These are phyloP conservation scores for Spinellus fusiger DNA, from an alignment of 192 early-diverging fungal species.

Conservation along the genomic window DNA sequence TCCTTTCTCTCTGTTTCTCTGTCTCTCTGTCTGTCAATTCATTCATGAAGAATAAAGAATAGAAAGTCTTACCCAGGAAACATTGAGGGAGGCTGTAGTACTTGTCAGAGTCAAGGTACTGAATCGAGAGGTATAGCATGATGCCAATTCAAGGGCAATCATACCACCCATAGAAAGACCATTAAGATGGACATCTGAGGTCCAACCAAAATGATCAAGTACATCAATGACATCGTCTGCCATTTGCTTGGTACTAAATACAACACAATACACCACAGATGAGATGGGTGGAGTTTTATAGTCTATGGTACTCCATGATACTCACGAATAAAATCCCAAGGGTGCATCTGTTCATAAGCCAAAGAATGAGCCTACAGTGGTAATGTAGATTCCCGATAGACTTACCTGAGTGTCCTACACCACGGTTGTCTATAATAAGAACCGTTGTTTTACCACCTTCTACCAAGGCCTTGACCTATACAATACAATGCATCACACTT, in stretches of 20 bases:
- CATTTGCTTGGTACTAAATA: constrained; percentile 66
- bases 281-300: neutral
- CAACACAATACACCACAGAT: neutral
- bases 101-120: constrained; percentile 51
- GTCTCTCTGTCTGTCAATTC: neutral
- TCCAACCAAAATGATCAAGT: constrained; percentile 73
- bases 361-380: too few species aligned
- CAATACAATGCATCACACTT: too few species aligned
- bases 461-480: constrained; percentile 64
- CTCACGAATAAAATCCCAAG: constrained; percentile 45
- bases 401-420: constrained; percentile 57
- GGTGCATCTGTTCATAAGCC: constrained; percentile 45
- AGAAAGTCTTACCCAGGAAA: constrained; percentile 24
- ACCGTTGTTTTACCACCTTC: constrained; percentile 59
- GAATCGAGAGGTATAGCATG: constrained; percentile 52
- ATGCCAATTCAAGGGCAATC: constrained; percentile 71
- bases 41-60: neutral
- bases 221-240: constrained; percentile 66
- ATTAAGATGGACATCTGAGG: constrained; percentile 58
- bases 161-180: constrained; percentile 81
- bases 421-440: constrained; percentile 83
- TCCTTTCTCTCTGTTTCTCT: neutral
- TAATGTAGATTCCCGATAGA: constrained; percentile 3
- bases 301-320: neutral
- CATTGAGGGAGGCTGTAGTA: constrained; percentile 47